A percentile compares a stretch with the other conserved stretches of the same genome.
Evolutionary conservation across 768 basidiomycete genomes (phyloP).

Genomic region (Suillus sp.): DNA sequence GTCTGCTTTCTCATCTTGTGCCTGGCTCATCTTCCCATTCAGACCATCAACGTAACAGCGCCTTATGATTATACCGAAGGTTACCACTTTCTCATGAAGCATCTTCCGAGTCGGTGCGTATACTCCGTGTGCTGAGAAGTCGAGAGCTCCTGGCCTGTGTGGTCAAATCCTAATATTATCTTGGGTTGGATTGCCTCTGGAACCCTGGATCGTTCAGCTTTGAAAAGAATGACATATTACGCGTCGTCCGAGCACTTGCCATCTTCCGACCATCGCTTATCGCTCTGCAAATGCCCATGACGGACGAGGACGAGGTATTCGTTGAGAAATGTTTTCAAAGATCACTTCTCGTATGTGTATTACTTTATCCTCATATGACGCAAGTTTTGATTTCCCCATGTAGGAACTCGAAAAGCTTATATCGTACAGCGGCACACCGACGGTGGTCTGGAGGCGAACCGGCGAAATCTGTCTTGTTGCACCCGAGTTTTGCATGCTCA

Average conservation of each 20-base stretch:
- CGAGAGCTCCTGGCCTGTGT: slow-evolving; percentile 43
- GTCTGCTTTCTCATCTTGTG: slow-evolving; percentile 15
- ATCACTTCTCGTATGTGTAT: slow-evolving; percentile 71
- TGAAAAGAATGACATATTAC: slow-evolving; percentile 94
- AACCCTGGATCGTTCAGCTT: slow-evolving; percentile 55
- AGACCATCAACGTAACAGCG: slow-evolving; percentile 60
- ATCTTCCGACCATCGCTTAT: slow-evolving; percentile 97
- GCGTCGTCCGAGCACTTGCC: slow-evolving; percentile 91
- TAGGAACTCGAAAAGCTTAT: slow-evolving; percentile 97
- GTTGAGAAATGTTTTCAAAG: slow-evolving; percentile 96
- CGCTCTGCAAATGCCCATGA: slow-evolving; percentile 96
- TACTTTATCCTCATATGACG: background rate
- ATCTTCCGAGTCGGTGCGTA: slow-evolving; percentile 79
- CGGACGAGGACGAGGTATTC: slow-evolving; percentile 94
- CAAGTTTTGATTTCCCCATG: slow-evolving; percentile 11
- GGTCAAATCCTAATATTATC: slow-evolving; percentile 38
- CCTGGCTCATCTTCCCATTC: slow-evolving; percentile 50
- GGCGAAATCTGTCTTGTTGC: slow-evolving; percentile 98
- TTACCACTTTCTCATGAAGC: slow-evolving; percentile 96
- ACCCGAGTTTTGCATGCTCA: slow-evolving; percentile 93
- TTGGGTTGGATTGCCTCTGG: slow-evolving; percentile 39
- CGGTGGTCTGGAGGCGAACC: slow-evolving; percentile 96
- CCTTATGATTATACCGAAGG: slow-evolving; percentile 97
- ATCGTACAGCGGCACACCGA: slow-evolving; percentile 95
- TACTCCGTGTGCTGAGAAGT: slow-evolving; percentile 36